phyloP scores from a whole-genome alignment of 1,139 yeast genomes.

The Taiozyma sp. region DNA sequence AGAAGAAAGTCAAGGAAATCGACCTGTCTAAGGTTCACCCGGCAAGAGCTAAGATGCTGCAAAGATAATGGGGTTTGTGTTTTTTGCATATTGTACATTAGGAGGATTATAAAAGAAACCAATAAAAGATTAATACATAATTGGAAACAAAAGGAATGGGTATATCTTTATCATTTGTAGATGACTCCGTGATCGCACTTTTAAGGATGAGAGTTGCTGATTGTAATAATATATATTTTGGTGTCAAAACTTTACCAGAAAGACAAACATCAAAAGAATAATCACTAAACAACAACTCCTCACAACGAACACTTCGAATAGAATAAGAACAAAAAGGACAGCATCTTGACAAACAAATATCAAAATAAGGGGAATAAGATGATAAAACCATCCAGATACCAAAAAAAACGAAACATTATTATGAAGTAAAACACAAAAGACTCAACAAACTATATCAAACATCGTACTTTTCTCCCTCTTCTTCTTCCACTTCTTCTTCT shows the following conservation, averaged over 20 bases:
- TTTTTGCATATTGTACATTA: not conserved
- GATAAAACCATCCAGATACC: not conserved
- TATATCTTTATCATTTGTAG: not conserved
- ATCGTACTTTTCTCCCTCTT: not conserved
- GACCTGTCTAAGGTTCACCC: conserved; percentile 46
- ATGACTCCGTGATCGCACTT: not conserved
- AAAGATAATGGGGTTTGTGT: not conserved
- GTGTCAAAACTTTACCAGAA: not conserved
- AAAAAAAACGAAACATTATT: not conserved
- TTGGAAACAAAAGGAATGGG: not conserved
- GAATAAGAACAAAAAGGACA: not conserved
- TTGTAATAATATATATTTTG: not conserved
- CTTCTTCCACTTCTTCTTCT: not conserved
- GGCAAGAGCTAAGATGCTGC: conserved; percentile 25
- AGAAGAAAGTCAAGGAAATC: conserved; percentile 16
- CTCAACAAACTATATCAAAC: not conserved
- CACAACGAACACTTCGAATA: not conserved
- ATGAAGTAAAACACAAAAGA: not conserved
- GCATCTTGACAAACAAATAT: not conserved
- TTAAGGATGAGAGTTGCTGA: not conserved
- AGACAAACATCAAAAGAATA: not conserved
- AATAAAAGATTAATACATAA: not conserved
- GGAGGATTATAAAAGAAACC: not conserved
- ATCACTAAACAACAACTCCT: not conserved
- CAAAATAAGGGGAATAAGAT: not conserved